phyloP scores from a whole-genome alignment of 805 yeast genomes.

The Diddensiella caesifluorescens region DNA sequence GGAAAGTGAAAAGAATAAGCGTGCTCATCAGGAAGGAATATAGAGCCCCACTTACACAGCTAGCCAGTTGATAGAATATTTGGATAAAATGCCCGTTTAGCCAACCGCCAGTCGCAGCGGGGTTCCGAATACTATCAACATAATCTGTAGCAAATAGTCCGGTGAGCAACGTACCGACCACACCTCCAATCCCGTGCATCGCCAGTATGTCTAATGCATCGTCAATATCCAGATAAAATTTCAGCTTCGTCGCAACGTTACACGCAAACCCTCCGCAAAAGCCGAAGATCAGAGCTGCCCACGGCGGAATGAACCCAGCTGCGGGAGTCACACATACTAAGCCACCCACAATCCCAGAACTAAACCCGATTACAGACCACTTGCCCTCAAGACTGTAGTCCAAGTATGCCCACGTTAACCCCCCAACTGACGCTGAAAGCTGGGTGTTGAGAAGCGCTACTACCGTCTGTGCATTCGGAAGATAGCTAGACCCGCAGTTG shows the following conservation, averaged over 20 bases:
- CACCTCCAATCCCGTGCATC: constrained; percentile 86
- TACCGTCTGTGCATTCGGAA: constrained; percentile 33
- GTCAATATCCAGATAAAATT: constrained; percentile 67
- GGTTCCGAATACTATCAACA: constrained; percentile 47
- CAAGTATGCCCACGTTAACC: constrained; percentile 39
- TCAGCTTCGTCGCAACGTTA: constrained; percentile 81
- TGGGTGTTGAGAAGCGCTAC: constrained; percentile 47
- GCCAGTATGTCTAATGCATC: constrained; percentile 96
- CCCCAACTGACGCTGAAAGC: constrained; percentile 46
- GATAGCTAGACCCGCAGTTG: constrained; percentile 61
- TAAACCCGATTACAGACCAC: constrained; percentile 91
- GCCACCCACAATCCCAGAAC: constrained; percentile 92
- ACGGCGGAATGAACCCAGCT: constrained; percentile 88
- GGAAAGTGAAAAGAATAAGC: constrained; percentile 58
- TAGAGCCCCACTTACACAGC: constrained; percentile 57
- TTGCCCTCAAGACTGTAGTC: constrained; percentile 60
- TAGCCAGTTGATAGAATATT: constrained; percentile 85
- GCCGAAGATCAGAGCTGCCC: constrained; percentile 75
- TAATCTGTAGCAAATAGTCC: constrained; percentile 84
- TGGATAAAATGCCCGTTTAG: constrained; percentile 75
- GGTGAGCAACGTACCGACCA: constrained; percentile 72
- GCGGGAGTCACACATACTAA: constrained; percentile 95
- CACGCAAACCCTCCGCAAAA: constrained; percentile 66
- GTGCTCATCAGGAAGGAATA: constrained; percentile 77
- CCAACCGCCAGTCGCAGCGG: no score